A percentile compares a stretch with the other conserved stretches of the same genome.
Conservation (phyloP, 768 basidiomycete genomes). For the Suillus plorans region DNA sequence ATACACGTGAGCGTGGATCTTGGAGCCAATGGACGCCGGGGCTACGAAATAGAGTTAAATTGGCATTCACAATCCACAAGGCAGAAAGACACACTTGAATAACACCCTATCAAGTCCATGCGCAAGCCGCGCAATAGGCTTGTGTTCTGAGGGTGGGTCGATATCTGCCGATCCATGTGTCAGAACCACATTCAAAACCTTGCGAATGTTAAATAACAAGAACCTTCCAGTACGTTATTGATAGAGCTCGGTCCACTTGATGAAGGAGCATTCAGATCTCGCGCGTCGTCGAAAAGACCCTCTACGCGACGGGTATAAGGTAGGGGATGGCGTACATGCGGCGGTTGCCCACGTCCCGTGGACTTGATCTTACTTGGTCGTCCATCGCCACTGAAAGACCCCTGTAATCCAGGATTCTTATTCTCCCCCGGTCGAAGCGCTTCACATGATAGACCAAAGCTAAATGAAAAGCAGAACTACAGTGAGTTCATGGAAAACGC, state of each 20-base stretch:
- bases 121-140: constrained; percentile 60
- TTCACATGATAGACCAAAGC: neutral
- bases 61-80: neutral
- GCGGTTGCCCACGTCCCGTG: constrained; percentile 6
- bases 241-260: neutral
- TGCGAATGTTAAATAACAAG: constrained; percentile 11
- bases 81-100: constrained; percentile 58
- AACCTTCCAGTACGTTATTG: constrained; percentile 1
- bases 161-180: constrained; percentile 37
- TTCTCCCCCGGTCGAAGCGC: neutral
- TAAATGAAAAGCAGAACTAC: neutral
- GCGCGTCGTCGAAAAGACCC: constrained; percentile 13
- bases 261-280: neutral
- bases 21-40: constrained; percentile 88
- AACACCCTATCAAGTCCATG: constrained; percentile 70
- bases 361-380: neutral
- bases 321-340: constrained; percentile 20
- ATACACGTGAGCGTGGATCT: constrained; percentile 82
- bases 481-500: neutral
- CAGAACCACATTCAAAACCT: constrained; percentile 14
- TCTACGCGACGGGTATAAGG: constrained; percentile 29
- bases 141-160: constrained; percentile 40
- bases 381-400: constrained; percentile 12
- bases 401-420: constrained; percentile 12
- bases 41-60: constrained; percentile 38